A percentile compares a stretch with the other conserved stretches of the same genome.
Evolutionary conservation across 306 rosid genomes (phyloP).

Genomic region (Arachis hypogaea): DNA sequence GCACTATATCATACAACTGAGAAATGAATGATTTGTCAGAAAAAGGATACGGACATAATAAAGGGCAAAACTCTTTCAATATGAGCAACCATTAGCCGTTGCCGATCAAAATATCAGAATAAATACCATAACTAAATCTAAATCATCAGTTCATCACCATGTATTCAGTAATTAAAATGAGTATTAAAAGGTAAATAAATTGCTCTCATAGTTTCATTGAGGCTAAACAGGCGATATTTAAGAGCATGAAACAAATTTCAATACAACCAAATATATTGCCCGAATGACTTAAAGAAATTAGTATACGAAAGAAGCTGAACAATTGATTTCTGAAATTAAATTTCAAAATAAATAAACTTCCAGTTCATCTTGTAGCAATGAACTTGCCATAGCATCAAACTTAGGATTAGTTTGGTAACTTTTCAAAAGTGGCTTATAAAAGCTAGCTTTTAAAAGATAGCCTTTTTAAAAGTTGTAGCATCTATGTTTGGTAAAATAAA

Average conservation of each 20-base stretch:
- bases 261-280: neutral
- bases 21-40: conserved; percentile 32
- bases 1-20: conserved; percentile 82
- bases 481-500: no score
- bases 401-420: neutral
- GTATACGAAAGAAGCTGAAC: neutral
- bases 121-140: conserved; percentile 1
- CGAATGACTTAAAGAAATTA: neutral
- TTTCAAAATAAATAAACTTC: neutral
- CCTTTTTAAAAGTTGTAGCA: no score
- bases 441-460: no score
- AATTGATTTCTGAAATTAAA: neutral
- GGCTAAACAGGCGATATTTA: neutral
- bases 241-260: conserved; percentile 18
- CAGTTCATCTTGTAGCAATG: neutral
- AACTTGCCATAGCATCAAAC: neutral
- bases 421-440: no score
- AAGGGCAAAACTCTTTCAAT: neutral
- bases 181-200: neutral
- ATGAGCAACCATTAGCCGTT: conserved; percentile 1
- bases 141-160: neutral
- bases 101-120: conserved; percentile 8
- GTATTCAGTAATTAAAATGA: neutral
- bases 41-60: neutral
- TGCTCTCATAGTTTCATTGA: neutral